These are phyloP conservation scores for Trichoderma sp. DNA, from an alignment of 2,329 filamentous ascomycete genomes.

Conservation along the genomic window DNA sequence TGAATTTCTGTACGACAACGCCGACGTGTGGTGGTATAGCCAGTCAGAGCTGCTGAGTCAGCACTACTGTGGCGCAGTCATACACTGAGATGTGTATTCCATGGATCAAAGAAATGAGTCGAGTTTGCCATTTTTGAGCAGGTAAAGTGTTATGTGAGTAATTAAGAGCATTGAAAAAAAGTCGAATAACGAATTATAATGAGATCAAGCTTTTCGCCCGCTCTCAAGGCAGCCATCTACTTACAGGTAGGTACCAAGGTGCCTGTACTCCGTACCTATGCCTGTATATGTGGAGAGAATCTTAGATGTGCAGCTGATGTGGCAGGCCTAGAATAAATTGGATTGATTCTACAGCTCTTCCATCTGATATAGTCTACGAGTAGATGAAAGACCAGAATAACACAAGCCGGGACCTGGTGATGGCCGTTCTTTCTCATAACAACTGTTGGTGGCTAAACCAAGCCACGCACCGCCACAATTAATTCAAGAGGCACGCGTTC, in stretches of 20 bases:
- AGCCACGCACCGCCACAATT: constrained; percentile 22
- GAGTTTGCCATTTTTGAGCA: too few species aligned
- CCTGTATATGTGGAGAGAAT: neutral
- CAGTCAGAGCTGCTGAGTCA: constrained; percentile 21
- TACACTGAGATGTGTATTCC: neutral
- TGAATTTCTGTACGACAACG: neutral
- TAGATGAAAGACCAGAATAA: neutral
- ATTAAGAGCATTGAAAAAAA: neutral
- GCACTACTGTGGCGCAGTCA: constrained; percentile 24
- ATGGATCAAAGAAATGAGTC: neutral
- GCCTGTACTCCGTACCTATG: neutral
- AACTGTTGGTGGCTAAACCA: neutral
- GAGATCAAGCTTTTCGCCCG: neutral
- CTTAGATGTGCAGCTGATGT: neutral
- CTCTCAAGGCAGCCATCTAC: neutral
- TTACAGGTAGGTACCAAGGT: too few species aligned
- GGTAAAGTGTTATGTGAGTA: neutral
- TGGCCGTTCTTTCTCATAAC: neutral
- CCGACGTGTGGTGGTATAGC: constrained; percentile 5
- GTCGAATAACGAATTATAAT: too few species aligned
- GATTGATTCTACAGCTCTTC: neutral
- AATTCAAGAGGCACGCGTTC: constrained; percentile 7
- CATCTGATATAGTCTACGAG: neutral
- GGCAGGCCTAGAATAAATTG: neutral
- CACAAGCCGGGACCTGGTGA: neutral